These are phyloP conservation scores for Cantharellus anzutake DNA, from an alignment of 768 basidiomycete species.

Conservation along the genomic window DNA sequence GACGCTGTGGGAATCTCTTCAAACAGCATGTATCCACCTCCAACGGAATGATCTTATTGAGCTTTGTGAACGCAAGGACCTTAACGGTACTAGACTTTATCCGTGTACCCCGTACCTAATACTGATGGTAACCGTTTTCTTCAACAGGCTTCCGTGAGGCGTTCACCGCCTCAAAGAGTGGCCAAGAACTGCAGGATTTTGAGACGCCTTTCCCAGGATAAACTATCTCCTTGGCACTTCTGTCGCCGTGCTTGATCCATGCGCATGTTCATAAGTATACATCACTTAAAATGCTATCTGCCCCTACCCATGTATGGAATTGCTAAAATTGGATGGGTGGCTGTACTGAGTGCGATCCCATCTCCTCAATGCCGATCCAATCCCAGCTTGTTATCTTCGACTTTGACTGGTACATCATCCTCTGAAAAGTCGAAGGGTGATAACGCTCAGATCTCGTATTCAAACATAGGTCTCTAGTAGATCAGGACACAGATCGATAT, in stretches of 20 bases:
- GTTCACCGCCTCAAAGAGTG: background rate
- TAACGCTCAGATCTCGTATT: background rate
- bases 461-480: slow-evolving; percentile 54
- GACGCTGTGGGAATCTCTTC: slow-evolving; percentile 76
- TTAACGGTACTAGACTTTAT: slow-evolving; percentile 28
- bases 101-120: too few relatives aligned
- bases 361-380: background rate
- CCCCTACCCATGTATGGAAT: too few relatives aligned
- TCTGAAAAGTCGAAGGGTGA: background rate
- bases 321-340: background rate
- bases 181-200: background rate
- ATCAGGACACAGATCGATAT: slow-evolving; percentile 95
- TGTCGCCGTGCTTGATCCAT: too few relatives aligned
- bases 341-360: background rate
- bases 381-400: slow-evolving; percentile 78
- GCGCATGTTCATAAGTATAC: too few relatives aligned
- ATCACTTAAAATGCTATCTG: too few relatives aligned
- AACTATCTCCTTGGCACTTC: too few relatives aligned
- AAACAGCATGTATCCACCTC: slow-evolving; percentile 65
- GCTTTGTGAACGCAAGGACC: slow-evolving; percentile 51
- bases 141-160: too few relatives aligned
- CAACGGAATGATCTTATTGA: slow-evolving; percentile 57
- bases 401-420: slow-evolving; percentile 66
- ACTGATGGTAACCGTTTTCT: too few relatives aligned
- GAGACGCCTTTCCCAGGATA: background rate